Percentiles rank a stretch among this genome's conserved stretches.
phyloP scores from a whole-genome alignment of 2,329 filamentous ascomycete genomes.

The Epicoccum sorghinum region DNA sequence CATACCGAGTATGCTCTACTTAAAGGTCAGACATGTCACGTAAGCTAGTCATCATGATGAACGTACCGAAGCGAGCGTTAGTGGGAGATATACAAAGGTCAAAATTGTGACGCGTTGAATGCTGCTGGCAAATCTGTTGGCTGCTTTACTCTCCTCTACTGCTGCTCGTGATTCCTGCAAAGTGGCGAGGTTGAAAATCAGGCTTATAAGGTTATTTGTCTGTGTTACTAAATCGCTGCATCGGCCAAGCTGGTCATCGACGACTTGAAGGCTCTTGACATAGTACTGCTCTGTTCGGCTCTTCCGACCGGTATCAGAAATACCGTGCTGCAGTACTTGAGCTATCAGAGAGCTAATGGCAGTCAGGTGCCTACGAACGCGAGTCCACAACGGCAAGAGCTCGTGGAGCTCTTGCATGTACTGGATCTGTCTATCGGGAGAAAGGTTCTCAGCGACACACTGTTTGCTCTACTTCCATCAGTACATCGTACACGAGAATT shows the following conservation, averaged over 20 bases:
- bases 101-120: constrained; percentile 18
- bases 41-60: not conserved
- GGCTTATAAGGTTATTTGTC: constrained; percentile 21
- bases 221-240: constrained; percentile 18
- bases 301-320: not conserved
- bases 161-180: constrained; percentile 21
- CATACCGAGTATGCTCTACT: constrained; percentile 23
- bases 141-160: constrained; percentile 20
- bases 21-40: not conserved
- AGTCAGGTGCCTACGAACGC: constrained; percentile 14
- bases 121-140: constrained; percentile 17
- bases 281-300: not conserved
- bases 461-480: constrained; percentile 9
- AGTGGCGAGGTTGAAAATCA: constrained; percentile 21
- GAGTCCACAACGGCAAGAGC: constrained; percentile 17
- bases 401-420: constrained; percentile 17
- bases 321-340: constrained; percentile 12
- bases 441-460: constrained; percentile 13
- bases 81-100: constrained; percentile 22
- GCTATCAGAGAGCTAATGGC: constrained; percentile 12
- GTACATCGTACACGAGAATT: not conserved
- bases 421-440: constrained; percentile 10
- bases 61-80: constrained; percentile 22
- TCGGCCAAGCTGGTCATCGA: constrained; percentile 18
- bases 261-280: constrained; percentile 9